phyloP scores from a whole-genome alignment of 73 alveolate species.

The Tetrahymena malaccensis region DNA sequence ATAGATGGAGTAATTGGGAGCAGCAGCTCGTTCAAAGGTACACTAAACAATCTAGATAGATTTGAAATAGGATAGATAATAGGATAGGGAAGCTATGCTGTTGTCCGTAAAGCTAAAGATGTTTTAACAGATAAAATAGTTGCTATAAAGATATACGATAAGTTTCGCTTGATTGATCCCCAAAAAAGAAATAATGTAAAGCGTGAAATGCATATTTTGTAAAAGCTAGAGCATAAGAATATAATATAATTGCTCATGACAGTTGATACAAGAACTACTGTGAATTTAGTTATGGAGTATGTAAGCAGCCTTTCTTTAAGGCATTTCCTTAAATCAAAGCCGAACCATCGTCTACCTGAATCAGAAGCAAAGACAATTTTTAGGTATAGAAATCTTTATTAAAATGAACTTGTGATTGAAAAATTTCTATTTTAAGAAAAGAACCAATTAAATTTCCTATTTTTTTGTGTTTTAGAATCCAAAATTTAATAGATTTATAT shows the following conservation, averaged over 20 bases:
- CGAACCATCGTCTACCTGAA: slow-evolving; percentile 22
- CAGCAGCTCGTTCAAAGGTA: background rate
- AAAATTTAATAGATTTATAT: too few species aligned
- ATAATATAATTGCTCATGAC: slow-evolving; percentile 27
- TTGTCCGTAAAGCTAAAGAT: slow-evolving; percentile 36
- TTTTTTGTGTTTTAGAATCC: too few species aligned
- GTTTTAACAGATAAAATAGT: slow-evolving; percentile 23
- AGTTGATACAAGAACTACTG: slow-evolving; percentile 39
- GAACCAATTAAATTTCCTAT: too few species aligned
- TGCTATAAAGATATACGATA: slow-evolving; percentile 57
- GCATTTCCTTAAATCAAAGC: slow-evolving; percentile 22
- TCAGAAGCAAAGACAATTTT: slow-evolving; percentile 38
- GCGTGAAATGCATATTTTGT: slow-evolving; percentile 44
- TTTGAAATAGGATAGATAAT: slow-evolving; percentile 36
- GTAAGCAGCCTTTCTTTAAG: slow-evolving; percentile 33
- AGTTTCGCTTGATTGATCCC: slow-evolving; percentile 37
- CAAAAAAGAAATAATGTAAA: slow-evolving; percentile 25
- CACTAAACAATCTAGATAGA: background rate
- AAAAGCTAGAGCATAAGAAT: slow-evolving; percentile 38
- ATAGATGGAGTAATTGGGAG: background rate
- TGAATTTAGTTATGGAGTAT: slow-evolving; percentile 40
- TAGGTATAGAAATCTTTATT: background rate
- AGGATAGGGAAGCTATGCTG: slow-evolving; percentile 63
- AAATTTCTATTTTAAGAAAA: too few species aligned
- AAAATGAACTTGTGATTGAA: background rate